Conservation (phyloP, 768 basidiomycete species). For the Boletus barrowsii region DNA sequence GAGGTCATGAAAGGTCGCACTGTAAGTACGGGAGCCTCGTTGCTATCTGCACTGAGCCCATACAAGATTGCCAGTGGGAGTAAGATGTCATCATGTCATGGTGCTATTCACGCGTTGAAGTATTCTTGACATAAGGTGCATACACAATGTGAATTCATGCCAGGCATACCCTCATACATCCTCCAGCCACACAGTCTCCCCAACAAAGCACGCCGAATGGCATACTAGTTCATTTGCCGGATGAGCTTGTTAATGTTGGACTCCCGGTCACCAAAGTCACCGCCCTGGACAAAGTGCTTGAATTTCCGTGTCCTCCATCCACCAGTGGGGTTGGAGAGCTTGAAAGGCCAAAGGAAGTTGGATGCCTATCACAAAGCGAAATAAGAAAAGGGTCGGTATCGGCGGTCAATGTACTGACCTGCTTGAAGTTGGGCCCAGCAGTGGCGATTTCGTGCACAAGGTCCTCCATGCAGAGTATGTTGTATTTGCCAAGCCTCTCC, state of each 20-base stretch:
- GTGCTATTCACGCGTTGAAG: too few relatives aligned
- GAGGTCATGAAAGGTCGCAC: constrained; percentile 6
- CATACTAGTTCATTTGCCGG: constrained; percentile 80
- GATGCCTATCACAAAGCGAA: constrained; percentile 49
- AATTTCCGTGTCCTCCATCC: constrained; percentile 98
- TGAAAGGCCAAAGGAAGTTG: constrained; percentile 99
- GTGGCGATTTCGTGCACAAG: constrained; percentile 96
- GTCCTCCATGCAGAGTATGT: constrained; percentile 96
- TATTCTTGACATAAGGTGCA: constrained; percentile 24
- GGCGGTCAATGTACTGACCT: constrained; percentile 48
- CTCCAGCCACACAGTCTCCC: constrained; percentile 8
- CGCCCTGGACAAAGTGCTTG: constrained; percentile 94
- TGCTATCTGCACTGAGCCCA: not conserved
- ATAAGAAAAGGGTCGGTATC: not conserved
- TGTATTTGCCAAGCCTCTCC: constrained; percentile 82
- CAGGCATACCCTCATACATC: constrained; percentile 31
- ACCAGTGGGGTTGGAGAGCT: constrained; percentile 97
- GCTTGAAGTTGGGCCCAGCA: constrained; percentile 98
- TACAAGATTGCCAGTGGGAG: not conserved
- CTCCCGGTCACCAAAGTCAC: constrained; percentile 98
- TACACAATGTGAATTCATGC: constrained; percentile 32
- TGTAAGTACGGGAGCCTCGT: not conserved
- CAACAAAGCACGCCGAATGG: not conserved
- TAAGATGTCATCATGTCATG: not conserved
- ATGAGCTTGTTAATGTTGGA: constrained; percentile 96